phyloP scores from a whole-genome alignment of 73 alveolate genomes.

The Paramecium tetraurelia region DNA sequence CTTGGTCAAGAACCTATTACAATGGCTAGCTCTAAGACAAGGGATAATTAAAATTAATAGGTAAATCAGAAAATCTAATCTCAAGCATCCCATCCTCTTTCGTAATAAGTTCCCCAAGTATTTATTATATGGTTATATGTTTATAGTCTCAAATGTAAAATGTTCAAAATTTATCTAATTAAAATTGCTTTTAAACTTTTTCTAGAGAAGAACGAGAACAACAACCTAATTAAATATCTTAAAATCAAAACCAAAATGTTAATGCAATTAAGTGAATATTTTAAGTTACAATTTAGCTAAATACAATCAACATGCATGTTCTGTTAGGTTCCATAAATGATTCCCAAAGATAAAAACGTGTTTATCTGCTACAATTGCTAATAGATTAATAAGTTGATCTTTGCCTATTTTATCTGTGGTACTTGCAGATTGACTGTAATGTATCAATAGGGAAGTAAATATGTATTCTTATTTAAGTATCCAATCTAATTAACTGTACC shows the following conservation, averaged over 20 bases:
- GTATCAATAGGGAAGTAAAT: neutral
- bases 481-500: neutral
- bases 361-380: neutral
- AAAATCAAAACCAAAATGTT: neutral
- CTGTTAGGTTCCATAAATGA: neutral
- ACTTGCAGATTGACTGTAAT: neutral
- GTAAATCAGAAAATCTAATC: neutral
- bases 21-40: neutral
- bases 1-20: neutral
- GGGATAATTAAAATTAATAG: neutral
- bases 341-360: neutral
- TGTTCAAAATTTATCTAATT: neutral
- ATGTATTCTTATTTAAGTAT: neutral
- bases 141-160: neutral
- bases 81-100: neutral
- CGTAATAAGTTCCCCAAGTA: neutral
- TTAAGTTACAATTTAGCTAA: neutral
- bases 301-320: neutral
- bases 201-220: neutral
- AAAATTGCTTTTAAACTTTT: neutral
- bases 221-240: neutral
- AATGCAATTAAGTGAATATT: neutral
- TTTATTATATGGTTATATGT: neutral
- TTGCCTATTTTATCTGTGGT: neutral
- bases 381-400: neutral